Base-by-base conservation (phyloP, 1,284 basidiomycete genomes). In the Sanghuangporus sanghuang region DNA sequence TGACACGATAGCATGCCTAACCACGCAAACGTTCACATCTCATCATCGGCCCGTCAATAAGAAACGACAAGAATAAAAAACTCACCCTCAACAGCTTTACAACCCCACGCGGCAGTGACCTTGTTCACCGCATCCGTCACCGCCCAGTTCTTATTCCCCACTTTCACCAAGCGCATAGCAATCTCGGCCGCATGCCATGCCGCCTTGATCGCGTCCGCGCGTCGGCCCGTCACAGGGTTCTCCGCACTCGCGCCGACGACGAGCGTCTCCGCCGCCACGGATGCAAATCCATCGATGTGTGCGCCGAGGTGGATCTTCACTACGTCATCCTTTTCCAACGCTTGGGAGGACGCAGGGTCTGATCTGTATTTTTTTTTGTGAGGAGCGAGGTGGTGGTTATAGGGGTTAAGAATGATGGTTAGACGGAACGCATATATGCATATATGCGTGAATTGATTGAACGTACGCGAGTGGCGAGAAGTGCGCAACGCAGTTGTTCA, bases 251-350 rank as follows among this genome's bases (percentile, higher is more conserved):
- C 88, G 57, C 93, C 92, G 48, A 98, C 86, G 66, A 95, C 84
- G 71, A 97, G 76, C 49, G 95, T 98, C 79, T 99, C 96, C 64
- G 93, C 96, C 71, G 85, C 85, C 74, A 96, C 85, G 62, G 92
- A 84, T 23, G 94, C 92, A 73, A 90, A 95, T 66, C 93, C 96
- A 76, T 99, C 96, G 76, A 99, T 96, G 75, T 98, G 96, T 40
- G 96, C 93, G 64, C 96, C 96, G 67, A 98, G 81, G 77, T 96
- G 93, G 68, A 99, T 80, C 80, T 98, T 98, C 71, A 98, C 96
- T 62, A 98, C 89, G 74, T 99, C 96, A 68, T 89, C 88, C 70
- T 94, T 92, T 63, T 87, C 89, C 69, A 99, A 84, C 38, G 76
- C 78, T 70, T 86, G 85, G 5, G 78, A 77, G 23, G 89, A 85